Evolutionary conservation across 2,329 filamentous ascomycete species (phyloP), one percentile per base, ranked within the genome.

Genomic region (Ophiostoma perfectum): DNA sequence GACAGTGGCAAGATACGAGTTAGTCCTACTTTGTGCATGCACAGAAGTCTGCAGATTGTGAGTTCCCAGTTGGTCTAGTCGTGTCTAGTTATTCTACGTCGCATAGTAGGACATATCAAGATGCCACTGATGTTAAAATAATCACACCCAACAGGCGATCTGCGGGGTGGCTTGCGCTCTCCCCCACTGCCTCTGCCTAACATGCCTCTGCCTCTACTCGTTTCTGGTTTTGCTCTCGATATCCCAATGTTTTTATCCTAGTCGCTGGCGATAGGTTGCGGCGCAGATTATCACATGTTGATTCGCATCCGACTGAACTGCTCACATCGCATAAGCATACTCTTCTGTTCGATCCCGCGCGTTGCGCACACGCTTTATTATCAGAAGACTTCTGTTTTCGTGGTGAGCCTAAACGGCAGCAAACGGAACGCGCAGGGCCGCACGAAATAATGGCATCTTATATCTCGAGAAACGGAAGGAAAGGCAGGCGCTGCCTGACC

Each of bases 401-500:
- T 27, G 5, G 18, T 36, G 7, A 27, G 49, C 49, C 49, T 55
- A 55, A 55, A 55, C 49, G 27, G 27, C 14, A 38, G 18, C 27
- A 60, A 60, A 60, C 27, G 55, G 55, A 16, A 38, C 27, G 55
- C 55, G 27, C 27, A 55, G n/a, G 49, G 36, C 52, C 52, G 27
- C 14, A 58, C 14, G 2, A 63, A 42, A 16, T 39, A 63, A 12
- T 42, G 16, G 38, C 16, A 60, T 36, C 8, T 36, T 60, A 58
- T 58, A 58, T 36, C 16, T 27, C 12, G 11, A 60, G 14, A 41
- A 38, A 12, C 8, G 60, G 12, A n/a, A 42, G 14, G 27, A 52
- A 65, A 11, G 18, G 52, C 9, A 27, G 49, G 52, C 18, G 52
- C 55, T 67, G 66, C 41, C 66, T 67, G 66, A 67, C 55, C 42